A percentile compares a stretch with the other conserved stretches of the same genome.
Evolutionary conservation across 2,329 filamentous ascomycete species (phyloP).

Genomic region (Neonectria sp.): DNA sequence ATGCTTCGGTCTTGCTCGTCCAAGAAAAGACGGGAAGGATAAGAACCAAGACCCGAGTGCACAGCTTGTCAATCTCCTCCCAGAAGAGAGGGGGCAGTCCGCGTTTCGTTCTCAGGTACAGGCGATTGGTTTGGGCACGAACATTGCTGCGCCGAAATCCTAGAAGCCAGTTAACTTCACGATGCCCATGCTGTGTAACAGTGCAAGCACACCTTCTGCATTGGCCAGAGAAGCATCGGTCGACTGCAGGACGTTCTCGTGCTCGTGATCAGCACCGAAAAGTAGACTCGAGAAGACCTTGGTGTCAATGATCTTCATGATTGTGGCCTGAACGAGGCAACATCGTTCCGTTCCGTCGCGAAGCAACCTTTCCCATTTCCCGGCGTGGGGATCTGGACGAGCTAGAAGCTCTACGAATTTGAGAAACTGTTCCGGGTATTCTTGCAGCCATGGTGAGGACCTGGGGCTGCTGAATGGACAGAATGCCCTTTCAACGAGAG

Average conservation of each 20-base stretch:
- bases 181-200: background rate
- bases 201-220: conserved; percentile 46
- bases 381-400: conserved; percentile 42
- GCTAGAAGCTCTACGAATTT: conserved; percentile 47
- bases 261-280: conserved; percentile 50
- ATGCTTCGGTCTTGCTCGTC: conserved; percentile 29
- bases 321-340: conserved; percentile 48
- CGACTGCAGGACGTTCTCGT: conserved; percentile 39
- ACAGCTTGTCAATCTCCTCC: conserved; percentile 49
- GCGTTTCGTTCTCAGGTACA: conserved; percentile 40
- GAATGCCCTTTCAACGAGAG: conserved; percentile 42
- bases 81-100: conserved; percentile 49
- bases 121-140: conserved; percentile 44
- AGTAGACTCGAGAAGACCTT: conserved; percentile 49
- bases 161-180: conserved; percentile 30
- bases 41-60: conserved; percentile 40
- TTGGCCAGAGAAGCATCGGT: conserved; percentile 45
- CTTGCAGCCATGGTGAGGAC: conserved; percentile 44
- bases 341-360: conserved; percentile 39
- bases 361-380: conserved; percentile 50
- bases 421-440: conserved; percentile 44
- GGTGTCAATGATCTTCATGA: conserved; percentile 48
- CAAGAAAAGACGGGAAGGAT: conserved; percentile 46
- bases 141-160: conserved; percentile 50
- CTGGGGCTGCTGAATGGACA: conserved; percentile 10